Base-by-base conservation (phyloP, 441 rosid species). In the Brassica hybrid region DNA sequence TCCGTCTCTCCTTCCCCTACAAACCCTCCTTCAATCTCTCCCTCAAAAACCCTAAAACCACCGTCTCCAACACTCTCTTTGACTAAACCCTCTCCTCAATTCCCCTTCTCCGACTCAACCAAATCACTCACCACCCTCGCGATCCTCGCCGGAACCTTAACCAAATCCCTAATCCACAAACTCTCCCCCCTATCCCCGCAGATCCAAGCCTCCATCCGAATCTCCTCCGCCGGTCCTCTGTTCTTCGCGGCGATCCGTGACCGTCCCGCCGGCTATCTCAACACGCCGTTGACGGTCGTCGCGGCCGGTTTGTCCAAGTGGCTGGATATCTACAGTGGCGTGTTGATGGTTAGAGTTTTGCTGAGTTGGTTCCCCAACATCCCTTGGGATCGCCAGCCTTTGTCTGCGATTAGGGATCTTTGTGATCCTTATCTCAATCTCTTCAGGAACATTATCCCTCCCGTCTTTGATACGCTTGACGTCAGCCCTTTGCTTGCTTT, bases 321-420 rank as follows among this genome's bases (percentile, higher is more conserved):
- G 97, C 88, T 92, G 0, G 95, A 94, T 57, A 88, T 92, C n/a
- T 91, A 92, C 86, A 92, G 95, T 18, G 95, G 91, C 69, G 97
- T 91, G 60, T 74, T 94, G 79, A 83, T 91, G 97, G 91, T 94
- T 57, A 85, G 97, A 86, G 98, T 92, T 56, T 84, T 94, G 80
- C 93, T 92, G 6, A 89, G 97, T 78, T 94, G 97, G 98, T 94
- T 94, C 80, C 98, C 97, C 0, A 94, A 94, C 73, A 88, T 89
- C 2, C 95, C 95, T 0, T 92, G 95, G 97, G 95, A 94, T 50
- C 80, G 91, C n/a, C 97, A 91, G 81, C 95, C 97, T 0, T 76
- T 92, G 41, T 87, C 93, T 6, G 97, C 95, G 1, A 88, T 91
- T 3, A 83, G 94, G 72, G 97, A 90, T 82, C 85, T 92, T 0